phyloP scores from a whole-genome alignment of 768 basidiomycete species.

The Tubosaeta brunneosetosa region DNA sequence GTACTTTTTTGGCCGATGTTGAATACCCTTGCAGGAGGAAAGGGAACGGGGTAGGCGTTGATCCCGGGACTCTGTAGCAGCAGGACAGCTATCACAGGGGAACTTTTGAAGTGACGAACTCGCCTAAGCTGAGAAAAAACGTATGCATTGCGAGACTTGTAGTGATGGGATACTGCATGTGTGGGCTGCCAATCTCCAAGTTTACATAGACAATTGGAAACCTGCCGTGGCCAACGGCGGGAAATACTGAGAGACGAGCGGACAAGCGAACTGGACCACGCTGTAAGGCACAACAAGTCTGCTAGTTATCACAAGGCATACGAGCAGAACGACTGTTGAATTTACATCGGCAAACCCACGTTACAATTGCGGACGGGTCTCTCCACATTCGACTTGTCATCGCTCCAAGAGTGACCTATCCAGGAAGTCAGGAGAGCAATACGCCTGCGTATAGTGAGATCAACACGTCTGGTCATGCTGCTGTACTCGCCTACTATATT shows the following conservation, averaged over 20 bases:
- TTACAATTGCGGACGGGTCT: background rate
- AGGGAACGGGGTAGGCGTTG: background rate
- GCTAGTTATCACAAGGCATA: background rate
- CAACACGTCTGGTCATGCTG: too few relatives aligned
- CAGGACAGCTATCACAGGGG: background rate
- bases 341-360: background rate
- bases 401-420: background rate
- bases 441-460: background rate
- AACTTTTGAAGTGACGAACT: background rate
- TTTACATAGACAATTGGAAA: background rate
- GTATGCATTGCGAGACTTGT: too few relatives aligned
- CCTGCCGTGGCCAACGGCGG: too few relatives aligned
- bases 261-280: too few relatives aligned
- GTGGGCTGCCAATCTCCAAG: background rate
- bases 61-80: background rate
- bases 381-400: background rate
- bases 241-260: too few relatives aligned
- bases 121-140: background rate
- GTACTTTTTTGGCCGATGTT: too few relatives aligned
- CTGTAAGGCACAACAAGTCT: too few relatives aligned
- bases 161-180: too few relatives aligned
- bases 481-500: too few relatives aligned
- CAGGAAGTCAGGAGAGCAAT: background rate
- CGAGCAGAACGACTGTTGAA: too few relatives aligned
- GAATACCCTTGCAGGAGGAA: background rate